phyloP scores from a whole-genome alignment of 805 yeast genomes.

The Yarrowia divulgata region DNA sequence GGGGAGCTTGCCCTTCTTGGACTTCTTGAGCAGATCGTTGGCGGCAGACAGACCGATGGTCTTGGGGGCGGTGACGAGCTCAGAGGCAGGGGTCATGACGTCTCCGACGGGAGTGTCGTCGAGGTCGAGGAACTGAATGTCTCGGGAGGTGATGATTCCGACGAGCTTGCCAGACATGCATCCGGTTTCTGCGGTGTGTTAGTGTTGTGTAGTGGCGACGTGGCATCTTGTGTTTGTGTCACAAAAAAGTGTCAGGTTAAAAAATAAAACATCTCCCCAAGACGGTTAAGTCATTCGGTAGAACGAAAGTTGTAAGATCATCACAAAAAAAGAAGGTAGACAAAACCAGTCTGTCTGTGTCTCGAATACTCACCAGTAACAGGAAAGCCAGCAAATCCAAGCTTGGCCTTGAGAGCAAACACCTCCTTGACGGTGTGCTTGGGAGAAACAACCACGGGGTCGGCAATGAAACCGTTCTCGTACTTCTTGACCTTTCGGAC shows the following conservation, averaged over 20 bases:
- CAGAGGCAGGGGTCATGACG: constrained; percentile 78
- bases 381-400: constrained; percentile 98
- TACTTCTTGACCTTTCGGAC: constrained; percentile 94
- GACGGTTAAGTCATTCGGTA: constrained; percentile 99
- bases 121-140: constrained; percentile 91
- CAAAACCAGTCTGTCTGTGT: background rate
- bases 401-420: constrained; percentile 67
- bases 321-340: constrained; percentile 42
- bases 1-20: constrained; percentile 98
- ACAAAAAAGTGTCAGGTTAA: background rate
- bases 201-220: background rate
- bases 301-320: constrained; percentile 94
- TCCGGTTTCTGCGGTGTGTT: constrained; percentile 71
- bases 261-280: constrained; percentile 72
- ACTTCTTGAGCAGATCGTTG: constrained; percentile 85
- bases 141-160: constrained; percentile 97
- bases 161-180: constrained; percentile 84
- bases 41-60: constrained; percentile 87
- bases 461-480: constrained; percentile 97
- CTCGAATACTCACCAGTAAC: constrained; percentile 88
- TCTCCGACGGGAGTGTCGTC: constrained; percentile 66
- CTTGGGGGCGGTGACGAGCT: constrained; percentile 79
- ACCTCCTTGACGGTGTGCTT: constrained; percentile 79
- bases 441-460: constrained; percentile 88
- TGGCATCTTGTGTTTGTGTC: background rate